phyloP scores from a whole-genome alignment of 2,329 filamentous ascomycete species.

The Penicillium sp. region DNA sequence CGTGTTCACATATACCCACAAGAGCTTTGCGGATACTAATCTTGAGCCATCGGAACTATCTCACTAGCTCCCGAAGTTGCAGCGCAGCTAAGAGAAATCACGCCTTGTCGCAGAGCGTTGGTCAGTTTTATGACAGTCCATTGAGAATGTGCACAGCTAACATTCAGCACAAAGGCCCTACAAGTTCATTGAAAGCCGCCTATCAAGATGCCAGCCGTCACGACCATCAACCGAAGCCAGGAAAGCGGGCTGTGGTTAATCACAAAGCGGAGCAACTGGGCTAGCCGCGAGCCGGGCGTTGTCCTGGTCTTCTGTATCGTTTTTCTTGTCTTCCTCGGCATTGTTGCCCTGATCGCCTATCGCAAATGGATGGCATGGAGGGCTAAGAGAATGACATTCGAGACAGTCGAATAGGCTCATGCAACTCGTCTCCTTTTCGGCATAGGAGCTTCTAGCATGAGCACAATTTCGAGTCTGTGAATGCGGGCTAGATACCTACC shows the following conservation, averaged over 20 bases:
- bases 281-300: slow-evolving; percentile 58
- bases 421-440: background rate
- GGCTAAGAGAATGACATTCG: slow-evolving; percentile 26
- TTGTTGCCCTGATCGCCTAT: slow-evolving; percentile 54
- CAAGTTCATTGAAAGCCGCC: background rate
- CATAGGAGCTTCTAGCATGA: background rate
- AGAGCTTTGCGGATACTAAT: background rate
- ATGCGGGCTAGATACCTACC: background rate
- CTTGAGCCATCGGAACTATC: background rate
- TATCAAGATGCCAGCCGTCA: too few relatives aligned
- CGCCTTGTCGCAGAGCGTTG: too few relatives aligned
- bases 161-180: background rate
- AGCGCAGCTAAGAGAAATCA: too few relatives aligned
- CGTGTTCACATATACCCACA: background rate
- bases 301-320: slow-evolving; percentile 65
- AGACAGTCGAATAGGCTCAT: slow-evolving; percentile 2
- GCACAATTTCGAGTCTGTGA: background rate
- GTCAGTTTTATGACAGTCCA: background rate
- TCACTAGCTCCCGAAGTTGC: too few relatives aligned
- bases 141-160: background rate
- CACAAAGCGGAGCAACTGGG: slow-evolving; percentile 52
- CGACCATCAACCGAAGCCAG: too few relatives aligned
- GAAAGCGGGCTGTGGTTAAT: too few relatives aligned
- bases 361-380: slow-evolving; percentile 43
- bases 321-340: slow-evolving; percentile 55